A percentile compares a stretch with the other conserved stretches of the same genome.
Conservation (phyloP, 2,329 filamentous ascomycete species). For the Lasiodiplodia hormozganensis region DNA sequence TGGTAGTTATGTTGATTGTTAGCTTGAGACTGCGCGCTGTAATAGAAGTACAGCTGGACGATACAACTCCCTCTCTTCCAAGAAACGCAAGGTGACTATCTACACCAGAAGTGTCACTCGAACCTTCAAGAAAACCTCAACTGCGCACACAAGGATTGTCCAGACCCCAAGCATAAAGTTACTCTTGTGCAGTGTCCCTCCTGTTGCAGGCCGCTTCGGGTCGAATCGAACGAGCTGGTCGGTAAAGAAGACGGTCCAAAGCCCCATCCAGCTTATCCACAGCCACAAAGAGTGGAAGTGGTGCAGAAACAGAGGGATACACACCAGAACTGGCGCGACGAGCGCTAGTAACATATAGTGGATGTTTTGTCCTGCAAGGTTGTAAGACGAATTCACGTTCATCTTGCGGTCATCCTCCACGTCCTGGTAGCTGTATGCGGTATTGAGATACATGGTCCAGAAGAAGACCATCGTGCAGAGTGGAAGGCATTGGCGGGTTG, state of each 20-base stretch:
- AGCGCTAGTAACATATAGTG: neutral
- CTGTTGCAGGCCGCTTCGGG: neutral
- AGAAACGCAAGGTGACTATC: too few species aligned
- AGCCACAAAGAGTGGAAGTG: neutral
- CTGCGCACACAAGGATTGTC: neutral
- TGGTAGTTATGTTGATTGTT: too few species aligned
- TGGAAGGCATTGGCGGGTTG: neutral
- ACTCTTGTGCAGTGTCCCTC: neutral
- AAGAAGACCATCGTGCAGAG: neutral
- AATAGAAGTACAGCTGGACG: too few species aligned
- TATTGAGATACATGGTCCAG: neutral
- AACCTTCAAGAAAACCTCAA: neutral
- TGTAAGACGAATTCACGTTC: conserved; percentile 5
- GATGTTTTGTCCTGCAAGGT: neutral
- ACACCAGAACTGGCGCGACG: neutral
- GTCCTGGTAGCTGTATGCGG: conserved; percentile 4
- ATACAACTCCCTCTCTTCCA: too few species aligned
- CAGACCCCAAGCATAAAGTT: neutral
- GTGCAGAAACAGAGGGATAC: neutral
- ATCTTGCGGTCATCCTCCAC: neutral
- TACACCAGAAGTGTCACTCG: too few species aligned
- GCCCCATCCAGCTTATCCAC: neutral
- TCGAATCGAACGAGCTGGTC: neutral
- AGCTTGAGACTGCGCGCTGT: too few species aligned
- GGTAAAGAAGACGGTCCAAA: neutral